Evolutionary conservation across 768 basidiomycete species (phyloP).

Genomic region (Paxillus involutus): DNA sequence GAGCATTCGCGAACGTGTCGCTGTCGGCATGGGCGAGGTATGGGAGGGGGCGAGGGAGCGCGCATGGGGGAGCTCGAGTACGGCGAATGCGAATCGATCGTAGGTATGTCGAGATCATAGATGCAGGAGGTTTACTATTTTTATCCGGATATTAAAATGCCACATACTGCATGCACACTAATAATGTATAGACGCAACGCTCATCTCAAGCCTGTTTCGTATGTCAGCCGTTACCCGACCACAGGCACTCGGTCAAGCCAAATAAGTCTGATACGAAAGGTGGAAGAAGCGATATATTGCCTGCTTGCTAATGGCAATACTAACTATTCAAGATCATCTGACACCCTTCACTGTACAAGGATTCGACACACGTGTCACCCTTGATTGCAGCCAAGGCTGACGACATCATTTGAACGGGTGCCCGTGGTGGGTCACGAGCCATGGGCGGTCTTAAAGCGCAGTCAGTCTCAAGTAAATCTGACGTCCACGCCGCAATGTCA

Average conservation of each 20-base stretch:
- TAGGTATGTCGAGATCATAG: not conserved
- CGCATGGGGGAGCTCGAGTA: constrained; percentile 21
- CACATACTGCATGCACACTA: not conserved
- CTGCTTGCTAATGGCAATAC: too few species aligned
- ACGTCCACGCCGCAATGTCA: not conserved
- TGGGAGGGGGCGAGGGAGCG: constrained; percentile 48
- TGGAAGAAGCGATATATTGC: not conserved
- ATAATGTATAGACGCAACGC: not conserved
- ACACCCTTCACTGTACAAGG: too few species aligned
- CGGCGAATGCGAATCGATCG: not conserved
- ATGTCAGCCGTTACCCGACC: too few species aligned
- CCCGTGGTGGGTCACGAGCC: not conserved
- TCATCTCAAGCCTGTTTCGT: not conserved
- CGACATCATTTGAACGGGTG: not conserved
- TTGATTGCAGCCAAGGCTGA: too few species aligned
- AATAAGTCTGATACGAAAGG: not conserved
- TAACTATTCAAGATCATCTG: too few species aligned
- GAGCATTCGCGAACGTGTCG: constrained; percentile 73
- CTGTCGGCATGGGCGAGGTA: constrained; percentile 64
- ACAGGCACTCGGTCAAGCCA: not conserved
- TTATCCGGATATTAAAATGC: not conserved
- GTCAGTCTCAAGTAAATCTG: too few species aligned
- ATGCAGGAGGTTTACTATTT: not conserved
- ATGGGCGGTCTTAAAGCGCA: not conserved
- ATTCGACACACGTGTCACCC: too few species aligned